Conservation (phyloP, 176 grass and related monocot genomes). For the Zoysia japonica region DNA sequence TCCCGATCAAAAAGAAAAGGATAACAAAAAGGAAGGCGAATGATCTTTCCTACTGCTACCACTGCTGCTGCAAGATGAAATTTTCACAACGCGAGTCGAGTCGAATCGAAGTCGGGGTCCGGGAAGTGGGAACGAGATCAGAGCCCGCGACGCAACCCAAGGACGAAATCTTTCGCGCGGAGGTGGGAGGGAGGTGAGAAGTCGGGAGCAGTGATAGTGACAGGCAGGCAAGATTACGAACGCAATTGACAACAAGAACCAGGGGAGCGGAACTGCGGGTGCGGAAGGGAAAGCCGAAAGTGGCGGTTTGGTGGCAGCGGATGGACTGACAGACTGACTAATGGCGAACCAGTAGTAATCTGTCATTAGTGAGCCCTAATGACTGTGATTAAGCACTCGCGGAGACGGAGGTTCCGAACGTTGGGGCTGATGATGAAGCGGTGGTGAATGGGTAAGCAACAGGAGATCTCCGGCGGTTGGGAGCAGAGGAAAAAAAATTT, state of each 20-base stretch:
- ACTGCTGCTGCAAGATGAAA: no score
- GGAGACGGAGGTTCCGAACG: slow-evolving; percentile 12
- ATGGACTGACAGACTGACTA: background rate
- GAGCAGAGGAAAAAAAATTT: no score
- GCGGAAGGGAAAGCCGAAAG: background rate
- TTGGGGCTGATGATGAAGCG: background rate
- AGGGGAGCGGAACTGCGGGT: background rate
- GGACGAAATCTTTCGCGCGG: slow-evolving; percentile 17
- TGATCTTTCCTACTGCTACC: background rate
- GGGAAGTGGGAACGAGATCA: background rate
- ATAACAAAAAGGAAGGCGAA: background rate
- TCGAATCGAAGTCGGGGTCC: background rate
- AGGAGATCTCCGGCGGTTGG: no score
- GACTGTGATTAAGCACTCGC: background rate
- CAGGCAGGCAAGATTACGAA: slow-evolving; percentile 2
- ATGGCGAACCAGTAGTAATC: background rate
- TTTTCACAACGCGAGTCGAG: background rate
- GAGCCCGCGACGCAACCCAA: background rate
- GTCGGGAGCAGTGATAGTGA: slow-evolving; percentile 30
- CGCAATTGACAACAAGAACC: slow-evolving; percentile 7
- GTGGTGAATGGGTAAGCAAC: no score
- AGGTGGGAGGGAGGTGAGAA: background rate
- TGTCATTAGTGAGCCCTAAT: slow-evolving; percentile 35
- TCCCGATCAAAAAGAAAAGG: background rate
- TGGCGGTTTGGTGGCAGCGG: slow-evolving; percentile 22